Percentiles rank a stretch among this genome's conserved stretches.
Evolutionary conservation across 192 early-diverging fungal species (phyloP).

Genomic region (Rhizophagus sp.): DNA sequence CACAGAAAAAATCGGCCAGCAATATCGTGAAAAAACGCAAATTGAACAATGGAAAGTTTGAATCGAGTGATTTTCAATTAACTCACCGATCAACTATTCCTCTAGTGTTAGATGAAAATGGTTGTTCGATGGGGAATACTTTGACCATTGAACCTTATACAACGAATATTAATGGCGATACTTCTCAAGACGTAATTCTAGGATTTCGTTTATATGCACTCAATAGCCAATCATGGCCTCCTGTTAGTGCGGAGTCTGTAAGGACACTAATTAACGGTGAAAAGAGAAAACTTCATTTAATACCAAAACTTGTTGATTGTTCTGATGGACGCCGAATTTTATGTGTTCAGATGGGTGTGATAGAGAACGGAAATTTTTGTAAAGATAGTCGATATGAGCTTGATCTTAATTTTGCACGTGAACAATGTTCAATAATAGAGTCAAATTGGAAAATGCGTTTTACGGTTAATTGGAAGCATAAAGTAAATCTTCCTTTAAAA

Average conservation of each 20-base stretch:
- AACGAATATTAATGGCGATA: neutral
- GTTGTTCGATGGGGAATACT: neutral
- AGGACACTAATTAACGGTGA: neutral
- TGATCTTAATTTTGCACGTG: neutral
- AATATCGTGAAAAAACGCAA: slow-evolving; percentile 8
- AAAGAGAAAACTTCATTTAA: neutral
- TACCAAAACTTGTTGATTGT: neutral
- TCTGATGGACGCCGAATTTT: neutral
- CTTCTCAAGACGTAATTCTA: neutral
- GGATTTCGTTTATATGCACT: slow-evolving; percentile 14
- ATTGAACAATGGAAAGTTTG: neutral
- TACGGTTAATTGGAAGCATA: slow-evolving; percentile 11
- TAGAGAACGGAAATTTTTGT: slow-evolving; percentile 15
- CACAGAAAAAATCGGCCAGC: neutral
- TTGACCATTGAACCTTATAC: neutral
- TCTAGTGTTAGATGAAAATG: neutral
- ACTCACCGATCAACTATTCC: neutral
- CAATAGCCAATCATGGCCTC: neutral
- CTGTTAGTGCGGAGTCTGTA: neutral
- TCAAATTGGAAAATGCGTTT: slow-evolving; percentile 18
- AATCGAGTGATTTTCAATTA: slow-evolving; percentile 6
- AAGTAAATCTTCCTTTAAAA: slow-evolving; percentile 10
- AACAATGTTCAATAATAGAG: neutral
- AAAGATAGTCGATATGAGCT: slow-evolving; percentile 19
- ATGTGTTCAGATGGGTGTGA: slow-evolving; percentile 3